These are phyloP conservation scores for Dendrobium catenatum DNA, from an alignment of 106 monocot species.

Conservation along the genomic window DNA sequence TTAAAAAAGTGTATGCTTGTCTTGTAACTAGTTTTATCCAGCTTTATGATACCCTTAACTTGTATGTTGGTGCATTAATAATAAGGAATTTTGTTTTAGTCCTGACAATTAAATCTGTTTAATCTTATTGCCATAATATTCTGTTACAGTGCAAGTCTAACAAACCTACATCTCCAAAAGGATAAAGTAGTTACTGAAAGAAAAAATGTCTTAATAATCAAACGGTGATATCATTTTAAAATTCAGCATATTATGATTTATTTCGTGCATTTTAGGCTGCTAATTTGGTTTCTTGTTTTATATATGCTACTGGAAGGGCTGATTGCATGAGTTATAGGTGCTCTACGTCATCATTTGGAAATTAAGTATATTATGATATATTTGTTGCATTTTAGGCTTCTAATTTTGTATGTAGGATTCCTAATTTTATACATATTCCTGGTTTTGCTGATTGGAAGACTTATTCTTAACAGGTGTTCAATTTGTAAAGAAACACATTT, in stretches of 20 bases:
- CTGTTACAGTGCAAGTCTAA: neutral
- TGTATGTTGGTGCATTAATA: neutral
- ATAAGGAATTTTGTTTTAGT: neutral
- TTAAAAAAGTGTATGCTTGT: neutral
- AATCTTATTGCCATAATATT: neutral
- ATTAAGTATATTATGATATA: neutral
- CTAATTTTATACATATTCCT: neutral
- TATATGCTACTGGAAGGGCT: too few relatives aligned
- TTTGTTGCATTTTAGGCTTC: neutral
- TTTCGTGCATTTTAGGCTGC: neutral
- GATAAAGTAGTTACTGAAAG: neutral
- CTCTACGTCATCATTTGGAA: neutral
- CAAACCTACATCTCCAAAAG: neutral
- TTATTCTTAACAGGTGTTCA: neutral
- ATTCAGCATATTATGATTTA: neutral
- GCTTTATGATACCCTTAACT: neutral
- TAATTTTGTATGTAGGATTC: conserved; percentile 1
- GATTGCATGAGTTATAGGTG: too few relatives aligned
- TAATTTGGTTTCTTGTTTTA: neutral
- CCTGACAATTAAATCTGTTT: neutral
- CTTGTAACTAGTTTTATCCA: neutral
- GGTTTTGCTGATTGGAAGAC: neutral
- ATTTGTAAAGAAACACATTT: neutral
- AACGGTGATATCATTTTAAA: neutral
- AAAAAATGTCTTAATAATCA: neutral